Evolutionary conservation across 176 grass and related monocot species (phyloP).

Genomic region (Otatea glauca): DNA sequence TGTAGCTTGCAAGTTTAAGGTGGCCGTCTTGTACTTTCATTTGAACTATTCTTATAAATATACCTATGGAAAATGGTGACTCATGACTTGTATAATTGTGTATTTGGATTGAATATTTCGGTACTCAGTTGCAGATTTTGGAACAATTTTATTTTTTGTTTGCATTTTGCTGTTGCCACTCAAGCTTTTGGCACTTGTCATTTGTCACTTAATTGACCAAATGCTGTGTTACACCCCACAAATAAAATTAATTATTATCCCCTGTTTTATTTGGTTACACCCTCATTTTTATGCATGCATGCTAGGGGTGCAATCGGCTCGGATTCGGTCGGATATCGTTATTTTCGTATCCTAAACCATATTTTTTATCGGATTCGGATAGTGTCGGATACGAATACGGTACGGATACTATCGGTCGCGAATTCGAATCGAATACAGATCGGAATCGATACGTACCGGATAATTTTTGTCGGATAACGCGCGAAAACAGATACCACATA

Average conservation of each 20-base stretch:
- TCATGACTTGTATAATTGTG: neutral
- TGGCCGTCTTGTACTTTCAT: neutral
- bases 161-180: slow-evolving; percentile 6
- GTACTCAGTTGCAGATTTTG: neutral
- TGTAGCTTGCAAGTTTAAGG: slow-evolving; percentile 1
- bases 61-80: neutral
- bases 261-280: neutral
- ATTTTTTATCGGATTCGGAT: too few species aligned
- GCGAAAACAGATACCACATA: too few species aligned
- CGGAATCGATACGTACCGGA: too few species aligned
- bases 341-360: too few species aligned
- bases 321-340: too few species aligned
- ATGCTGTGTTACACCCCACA: neutral
- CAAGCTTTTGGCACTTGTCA: neutral
- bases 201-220: slow-evolving; percentile 7
- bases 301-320: too few species aligned
- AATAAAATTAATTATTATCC: neutral
- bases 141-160: neutral
- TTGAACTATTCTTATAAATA: neutral
- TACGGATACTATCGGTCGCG: too few species aligned
- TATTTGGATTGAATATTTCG: neutral
- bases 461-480: too few species aligned
- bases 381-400: too few species aligned
- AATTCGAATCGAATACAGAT: too few species aligned
- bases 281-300: neutral